Percentiles rank a stretch among this genome's conserved stretches.
Conservation (phyloP, 805 yeast species). For the Candida nitratophila region DNA sequence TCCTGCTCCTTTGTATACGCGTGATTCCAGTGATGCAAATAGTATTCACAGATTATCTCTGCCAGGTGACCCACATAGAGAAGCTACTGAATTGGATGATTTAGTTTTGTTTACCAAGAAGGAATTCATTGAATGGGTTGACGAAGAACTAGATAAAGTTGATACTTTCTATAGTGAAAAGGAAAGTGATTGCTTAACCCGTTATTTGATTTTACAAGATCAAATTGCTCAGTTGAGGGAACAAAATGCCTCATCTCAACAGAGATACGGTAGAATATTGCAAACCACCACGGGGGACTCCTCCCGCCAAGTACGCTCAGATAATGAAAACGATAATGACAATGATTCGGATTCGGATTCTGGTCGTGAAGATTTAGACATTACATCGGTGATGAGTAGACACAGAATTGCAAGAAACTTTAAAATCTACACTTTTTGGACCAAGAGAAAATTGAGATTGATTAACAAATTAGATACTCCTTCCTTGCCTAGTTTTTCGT, state of each 20-base stretch:
- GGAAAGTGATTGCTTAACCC: slow-evolving; percentile 52
- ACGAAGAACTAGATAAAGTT: slow-evolving; percentile 51
- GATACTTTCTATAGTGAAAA: slow-evolving; percentile 52
- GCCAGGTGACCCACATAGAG: not conserved
- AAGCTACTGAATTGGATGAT: slow-evolving; percentile 22
- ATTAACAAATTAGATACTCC: slow-evolving; percentile 33
- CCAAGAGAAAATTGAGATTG: slow-evolving; percentile 20
- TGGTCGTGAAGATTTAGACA: slow-evolving; percentile 6
- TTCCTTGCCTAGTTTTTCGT: slow-evolving; percentile 31
- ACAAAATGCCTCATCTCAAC: slow-evolving; percentile 30
- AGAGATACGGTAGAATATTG: slow-evolving; percentile 7
- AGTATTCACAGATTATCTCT: not conserved
- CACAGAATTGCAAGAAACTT: not conserved
- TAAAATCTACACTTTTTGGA: slow-evolving; percentile 10
- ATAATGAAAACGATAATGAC: slow-evolving; percentile 1
- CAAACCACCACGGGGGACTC: not conserved
- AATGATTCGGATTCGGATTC: slow-evolving; percentile 5
- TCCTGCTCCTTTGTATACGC: not conserved
- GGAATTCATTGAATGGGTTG: slow-evolving; percentile 63
- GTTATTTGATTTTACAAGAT: slow-evolving; percentile 57
- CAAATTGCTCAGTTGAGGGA: slow-evolving; percentile 61
- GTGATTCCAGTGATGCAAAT: not conserved
- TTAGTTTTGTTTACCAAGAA: slow-evolving; percentile 30
- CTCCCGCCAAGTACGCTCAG: too few species aligned
- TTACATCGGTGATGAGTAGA: not conserved